Evolutionary conservation across 495 filamentous ascomycete genomes (phyloP).

Genomic region (Daldinia grandis): DNA sequence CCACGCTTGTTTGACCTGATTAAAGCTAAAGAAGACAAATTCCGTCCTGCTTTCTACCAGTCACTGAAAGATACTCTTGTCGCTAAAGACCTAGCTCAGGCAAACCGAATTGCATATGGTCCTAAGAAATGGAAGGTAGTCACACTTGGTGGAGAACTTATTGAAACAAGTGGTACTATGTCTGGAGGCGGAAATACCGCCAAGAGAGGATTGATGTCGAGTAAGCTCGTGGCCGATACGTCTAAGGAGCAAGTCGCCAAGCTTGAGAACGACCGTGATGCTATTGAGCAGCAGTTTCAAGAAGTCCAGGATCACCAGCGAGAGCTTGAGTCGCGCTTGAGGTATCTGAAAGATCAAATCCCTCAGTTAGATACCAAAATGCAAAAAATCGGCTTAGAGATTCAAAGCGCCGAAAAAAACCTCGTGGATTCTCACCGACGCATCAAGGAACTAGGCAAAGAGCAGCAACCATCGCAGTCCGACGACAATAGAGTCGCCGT

Average conservation of each 20-base stretch:
- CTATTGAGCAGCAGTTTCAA: constrained; percentile 79
- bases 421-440: constrained; percentile 83
- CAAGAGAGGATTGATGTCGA: constrained; percentile 92
- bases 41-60: constrained; percentile 92
- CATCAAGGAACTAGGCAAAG: constrained; percentile 79
- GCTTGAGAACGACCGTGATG: constrained; percentile 85
- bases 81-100: constrained; percentile 89
- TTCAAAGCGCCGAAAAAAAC: constrained; percentile 86
- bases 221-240: constrained; percentile 85
- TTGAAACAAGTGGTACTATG: constrained; percentile 98
- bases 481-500: constrained; percentile 75
- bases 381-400: constrained; percentile 89
- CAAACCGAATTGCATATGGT: constrained; percentile 95
- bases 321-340: constrained; percentile 75
- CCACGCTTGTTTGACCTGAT: constrained; percentile 93
- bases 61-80: constrained; percentile 93
- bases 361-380: constrained; percentile 87
- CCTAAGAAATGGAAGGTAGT: constrained; percentile 93
- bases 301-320: constrained; percentile 81
- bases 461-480: constrained; percentile 78
- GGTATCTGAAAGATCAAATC: constrained; percentile 79
- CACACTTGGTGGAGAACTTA: constrained; percentile 91
- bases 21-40: constrained; percentile 84
- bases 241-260: constrained; percentile 87
- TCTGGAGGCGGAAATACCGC: constrained; percentile 91